phyloP scores from a whole-genome alignment of 2,329 filamentous ascomycete genomes.

The Pseudogymnoascus sp. region DNA sequence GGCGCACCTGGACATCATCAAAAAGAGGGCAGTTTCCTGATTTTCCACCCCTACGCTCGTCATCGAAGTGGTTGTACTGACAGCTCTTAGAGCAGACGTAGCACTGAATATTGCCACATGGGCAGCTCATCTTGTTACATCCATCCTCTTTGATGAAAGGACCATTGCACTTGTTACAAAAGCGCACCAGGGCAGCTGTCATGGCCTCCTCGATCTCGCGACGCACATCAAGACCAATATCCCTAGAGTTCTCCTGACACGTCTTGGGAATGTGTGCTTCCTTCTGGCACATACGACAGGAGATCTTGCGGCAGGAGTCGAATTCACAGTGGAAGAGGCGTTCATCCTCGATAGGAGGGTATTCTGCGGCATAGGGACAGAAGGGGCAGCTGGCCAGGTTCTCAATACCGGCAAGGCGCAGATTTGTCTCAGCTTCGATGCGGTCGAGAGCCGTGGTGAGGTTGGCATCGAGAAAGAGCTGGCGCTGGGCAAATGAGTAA shows the following conservation, averaged over 20 bases:
- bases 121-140: constrained; percentile 78
- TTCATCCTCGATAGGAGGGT: constrained; percentile 55
- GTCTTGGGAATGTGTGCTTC: constrained; percentile 63
- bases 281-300: constrained; percentile 59
- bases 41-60: constrained; percentile 38
- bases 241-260: constrained; percentile 57
- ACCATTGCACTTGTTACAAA: constrained; percentile 55
- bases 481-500: constrained; percentile 49
- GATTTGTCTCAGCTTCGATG: constrained; percentile 60
- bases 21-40: constrained; percentile 57
- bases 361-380: constrained; percentile 71
- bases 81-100: constrained; percentile 64
- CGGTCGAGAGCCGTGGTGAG: constrained; percentile 55
- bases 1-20: constrained; percentile 50
- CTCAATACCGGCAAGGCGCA: constrained; percentile 62
- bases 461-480: constrained; percentile 48
- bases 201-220: constrained; percentile 75
- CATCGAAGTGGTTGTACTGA: constrained; percentile 63
- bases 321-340: constrained; percentile 67
- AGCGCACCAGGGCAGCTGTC: constrained; percentile 68
- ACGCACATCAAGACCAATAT: constrained; percentile 51
- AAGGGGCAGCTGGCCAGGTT: constrained; percentile 71
- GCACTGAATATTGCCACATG: constrained; percentile 47
- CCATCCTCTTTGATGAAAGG: constrained; percentile 70
- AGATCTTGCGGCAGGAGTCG: constrained; percentile 52